These are phyloP conservation scores for Aspergillus tubingensis DNA, from an alignment of 2,329 filamentous ascomycete species.

Conservation along the genomic window DNA sequence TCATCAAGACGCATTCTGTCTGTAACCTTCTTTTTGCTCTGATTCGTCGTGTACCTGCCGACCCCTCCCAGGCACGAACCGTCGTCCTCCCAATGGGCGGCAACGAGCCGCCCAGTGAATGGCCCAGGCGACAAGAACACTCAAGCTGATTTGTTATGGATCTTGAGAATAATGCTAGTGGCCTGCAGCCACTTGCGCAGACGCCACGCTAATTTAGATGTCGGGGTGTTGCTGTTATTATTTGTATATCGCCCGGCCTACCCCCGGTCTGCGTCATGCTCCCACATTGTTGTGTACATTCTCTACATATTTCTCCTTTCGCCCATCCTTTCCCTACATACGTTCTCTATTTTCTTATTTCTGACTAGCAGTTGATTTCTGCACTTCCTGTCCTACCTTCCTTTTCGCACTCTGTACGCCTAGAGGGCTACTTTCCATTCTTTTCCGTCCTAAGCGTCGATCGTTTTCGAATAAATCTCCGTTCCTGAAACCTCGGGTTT, in stretches of 20 bases:
- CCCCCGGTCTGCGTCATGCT: conserved; percentile 8
- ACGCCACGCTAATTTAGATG: background rate
- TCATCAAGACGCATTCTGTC: background rate
- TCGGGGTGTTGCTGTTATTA: conserved; percentile 11
- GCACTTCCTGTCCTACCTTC: background rate
- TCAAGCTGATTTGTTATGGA: conserved; percentile 7
- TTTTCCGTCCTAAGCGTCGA: conserved; percentile 11
- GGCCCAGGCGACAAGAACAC: conserved; percentile 7
- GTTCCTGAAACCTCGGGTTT: conserved; percentile 2
- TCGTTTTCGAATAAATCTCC: background rate
- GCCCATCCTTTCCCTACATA: conserved; percentile 13
- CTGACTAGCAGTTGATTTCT: conserved; percentile 6
- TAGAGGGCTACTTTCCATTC: conserved; percentile 25
- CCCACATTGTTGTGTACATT: conserved; percentile 20
- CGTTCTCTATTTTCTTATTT: conserved; percentile 16
- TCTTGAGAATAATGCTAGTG: conserved; percentile 1
- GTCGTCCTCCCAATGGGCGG: conserved; percentile 6
- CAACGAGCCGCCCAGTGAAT: conserved; percentile 8
- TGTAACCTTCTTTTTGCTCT: conserved; percentile 1
- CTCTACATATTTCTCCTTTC: conserved; percentile 15
- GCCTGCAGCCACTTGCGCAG: background rate
- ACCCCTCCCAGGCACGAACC: conserved; percentile 2
- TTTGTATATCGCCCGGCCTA: conserved; percentile 7
- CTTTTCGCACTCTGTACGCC: conserved; percentile 14
- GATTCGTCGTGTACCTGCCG: conserved; percentile 14